These are phyloP conservation scores for Thielaviopsis euricoi DNA, from an alignment of 2,329 filamentous ascomycete species.

Conservation along the genomic window DNA sequence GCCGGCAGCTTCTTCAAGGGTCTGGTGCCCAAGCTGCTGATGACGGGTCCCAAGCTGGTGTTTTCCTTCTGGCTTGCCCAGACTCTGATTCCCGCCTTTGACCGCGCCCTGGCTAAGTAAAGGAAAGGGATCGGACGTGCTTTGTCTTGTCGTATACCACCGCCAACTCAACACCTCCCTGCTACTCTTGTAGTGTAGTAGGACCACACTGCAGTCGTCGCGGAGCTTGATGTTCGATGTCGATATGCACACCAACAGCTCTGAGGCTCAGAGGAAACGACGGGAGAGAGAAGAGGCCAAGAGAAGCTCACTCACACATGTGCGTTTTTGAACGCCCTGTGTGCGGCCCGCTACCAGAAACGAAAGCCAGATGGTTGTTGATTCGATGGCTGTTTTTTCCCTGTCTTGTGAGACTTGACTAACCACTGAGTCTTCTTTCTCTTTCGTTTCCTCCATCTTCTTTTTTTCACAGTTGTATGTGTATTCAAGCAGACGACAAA, in stretches of 20 bases:
- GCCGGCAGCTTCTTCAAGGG: slow-evolving; percentile 90
- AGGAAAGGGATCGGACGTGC: too few relatives aligned
- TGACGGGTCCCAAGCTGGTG: slow-evolving; percentile 97
- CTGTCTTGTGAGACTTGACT: not conserved
- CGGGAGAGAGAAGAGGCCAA: not conserved
- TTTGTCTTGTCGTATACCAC: too few relatives aligned
- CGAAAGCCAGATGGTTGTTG: not conserved
- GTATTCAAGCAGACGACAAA: not conserved
- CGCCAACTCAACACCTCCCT: too few relatives aligned
- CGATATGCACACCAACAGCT: too few relatives aligned
- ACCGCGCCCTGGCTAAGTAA: slow-evolving; percentile 27
- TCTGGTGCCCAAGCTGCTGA: slow-evolving; percentile 87
- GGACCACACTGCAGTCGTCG: too few relatives aligned
- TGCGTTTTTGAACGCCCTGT: not conserved
- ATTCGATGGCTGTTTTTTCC: not conserved
- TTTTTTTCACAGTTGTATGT: not conserved
- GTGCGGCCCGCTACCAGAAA: not conserved
- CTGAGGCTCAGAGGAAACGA: not conserved
- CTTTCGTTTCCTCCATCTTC: not conserved
- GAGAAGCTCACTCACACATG: not conserved
- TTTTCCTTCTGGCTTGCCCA: slow-evolving; percentile 99
- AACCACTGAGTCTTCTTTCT: not conserved
- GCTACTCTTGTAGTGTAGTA: not conserved
- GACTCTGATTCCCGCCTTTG: slow-evolving; percentile 90
- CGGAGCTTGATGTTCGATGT: too few relatives aligned